Base-by-base conservation (phyloP, 495 filamentous ascomycete species). In the Aspergillus wentii region DNA sequence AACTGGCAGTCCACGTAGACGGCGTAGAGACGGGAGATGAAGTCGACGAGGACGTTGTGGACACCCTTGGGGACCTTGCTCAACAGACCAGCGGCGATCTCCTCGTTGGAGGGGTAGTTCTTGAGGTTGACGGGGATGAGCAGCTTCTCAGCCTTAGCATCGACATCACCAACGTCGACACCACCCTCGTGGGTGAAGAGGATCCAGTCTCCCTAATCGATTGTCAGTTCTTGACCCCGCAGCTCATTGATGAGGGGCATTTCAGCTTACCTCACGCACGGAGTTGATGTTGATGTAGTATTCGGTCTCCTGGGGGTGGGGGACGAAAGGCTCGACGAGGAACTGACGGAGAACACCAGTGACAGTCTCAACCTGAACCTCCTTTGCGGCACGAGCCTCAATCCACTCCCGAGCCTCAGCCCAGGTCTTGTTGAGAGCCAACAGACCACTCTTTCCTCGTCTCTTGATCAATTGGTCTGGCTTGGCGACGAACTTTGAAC, bases 1-100 rank as follows among this genome's bases (percentile, higher is more conserved):
- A 99, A 99, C 70, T 99, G 92, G 83, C 87, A 94, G 76, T 99
- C 92, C 38, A 99, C 92, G 54, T 97, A 99, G 74, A 99, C 92
- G 57, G 88, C 90, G 59, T 96, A 96, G 29, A 90, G 78, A 50
- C 84, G 72, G 52, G 84, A 83, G 67, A 89, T 99, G 77, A 99
- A 98, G 78, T 99, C 92, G 40, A 96, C 85, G 25, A 99, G 79
- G 56, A 99, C 92, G 49, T 95, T 95, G 76, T 99, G 92, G 27
- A 97, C 71, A 54, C 91, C 91, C 69, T 85, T 77, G 52, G 92
- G 92, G 17, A 99, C 90, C 68, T 99, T 94, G 62, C 77, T 87
- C 52, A 99, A 69, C 17, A 99, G 78, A 29, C 81, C 70, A 22
- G 69, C 61, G 30, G 92, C 94, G 55, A 99, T 88, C 62, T 89